A percentile compares a stretch with the other conserved stretches of the same genome.
Evolutionary conservation across 1,139 yeast genomes (phyloP).

Genomic region (Scheffersomyces segobiensis): DNA sequence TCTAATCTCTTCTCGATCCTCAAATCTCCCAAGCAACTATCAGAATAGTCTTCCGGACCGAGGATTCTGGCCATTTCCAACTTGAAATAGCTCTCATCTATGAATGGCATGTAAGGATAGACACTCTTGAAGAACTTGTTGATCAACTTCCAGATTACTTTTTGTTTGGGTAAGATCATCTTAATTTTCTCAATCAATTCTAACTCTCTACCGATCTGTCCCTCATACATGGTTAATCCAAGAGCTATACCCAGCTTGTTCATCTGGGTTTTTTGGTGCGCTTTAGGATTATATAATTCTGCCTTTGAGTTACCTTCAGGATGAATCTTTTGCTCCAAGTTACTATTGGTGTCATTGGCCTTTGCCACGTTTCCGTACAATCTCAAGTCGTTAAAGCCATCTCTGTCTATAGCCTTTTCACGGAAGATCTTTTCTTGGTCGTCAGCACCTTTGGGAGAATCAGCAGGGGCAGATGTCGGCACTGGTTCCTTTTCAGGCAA

Average conservation of each 20-base stretch:
- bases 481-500: conserved; percentile 5
- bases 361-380: conserved; percentile 20
- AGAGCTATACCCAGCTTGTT: conserved; percentile 26
- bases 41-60: conserved; percentile 14
- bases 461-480: conserved; percentile 3
- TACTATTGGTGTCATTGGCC: conserved; percentile 2
- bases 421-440: conserved; percentile 19
- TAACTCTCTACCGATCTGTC: conserved; percentile 30
- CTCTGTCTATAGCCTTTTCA: conserved; percentile 28
- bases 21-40: conserved; percentile 14
- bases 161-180: conserved; percentile 39
- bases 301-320: neutral
- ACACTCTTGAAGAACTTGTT: conserved; percentile 42
- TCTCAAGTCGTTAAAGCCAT: conserved; percentile 29
- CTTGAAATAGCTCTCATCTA: conserved; percentile 43
- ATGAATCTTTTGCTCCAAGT: neutral
- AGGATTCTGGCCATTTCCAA: conserved; percentile 20
- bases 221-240: conserved; percentile 33
- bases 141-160: conserved; percentile 32
- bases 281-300: neutral
- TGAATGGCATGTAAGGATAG: conserved; percentile 51
- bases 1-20: conserved; percentile 41
- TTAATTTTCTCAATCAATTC: conserved; percentile 25
- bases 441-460: conserved; percentile 1
- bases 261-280: conserved; percentile 9